Conservation (phyloP, 202 grass and related monocot genomes). For the Setaria italica region DNA sequence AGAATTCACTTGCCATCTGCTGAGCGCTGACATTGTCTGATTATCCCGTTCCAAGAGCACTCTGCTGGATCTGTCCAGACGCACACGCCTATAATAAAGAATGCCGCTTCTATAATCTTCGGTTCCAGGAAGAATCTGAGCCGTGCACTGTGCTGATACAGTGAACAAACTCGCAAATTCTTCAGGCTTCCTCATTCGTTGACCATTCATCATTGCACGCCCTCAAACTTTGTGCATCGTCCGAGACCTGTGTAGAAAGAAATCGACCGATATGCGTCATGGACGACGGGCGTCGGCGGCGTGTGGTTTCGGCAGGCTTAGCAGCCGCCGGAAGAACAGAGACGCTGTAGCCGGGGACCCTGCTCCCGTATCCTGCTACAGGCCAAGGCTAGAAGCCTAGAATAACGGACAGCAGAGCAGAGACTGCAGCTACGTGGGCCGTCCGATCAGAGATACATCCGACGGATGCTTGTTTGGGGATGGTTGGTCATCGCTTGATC, state of each 20-base stretch:
- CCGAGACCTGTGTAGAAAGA: conserved; percentile 3
- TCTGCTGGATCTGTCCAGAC: no score
- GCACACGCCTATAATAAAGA: no score
- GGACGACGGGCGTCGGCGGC: background rate
- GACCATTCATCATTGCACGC: background rate
- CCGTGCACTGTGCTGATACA: conserved; percentile 2
- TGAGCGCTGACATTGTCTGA: background rate
- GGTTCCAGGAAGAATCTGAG: background rate
- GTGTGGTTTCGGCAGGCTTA: background rate
- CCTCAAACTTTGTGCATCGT: no score
- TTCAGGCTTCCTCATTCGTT: background rate
- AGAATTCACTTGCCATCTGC: background rate
- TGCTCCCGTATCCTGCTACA: no score
- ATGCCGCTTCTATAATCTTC: no score
- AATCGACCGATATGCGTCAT: background rate
- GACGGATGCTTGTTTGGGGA: background rate
- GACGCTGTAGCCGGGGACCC: no score
- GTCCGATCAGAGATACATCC: background rate
- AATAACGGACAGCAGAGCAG: no score
- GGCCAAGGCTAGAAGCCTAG: no score
- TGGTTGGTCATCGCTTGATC: no score
- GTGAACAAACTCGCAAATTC: background rate
- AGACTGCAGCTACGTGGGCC: background rate
- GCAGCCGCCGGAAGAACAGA: background rate
- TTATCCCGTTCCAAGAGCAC: no score